Conservation (phyloP, 2,329 filamentous ascomycete species). For the Cadophora sp. region DNA sequence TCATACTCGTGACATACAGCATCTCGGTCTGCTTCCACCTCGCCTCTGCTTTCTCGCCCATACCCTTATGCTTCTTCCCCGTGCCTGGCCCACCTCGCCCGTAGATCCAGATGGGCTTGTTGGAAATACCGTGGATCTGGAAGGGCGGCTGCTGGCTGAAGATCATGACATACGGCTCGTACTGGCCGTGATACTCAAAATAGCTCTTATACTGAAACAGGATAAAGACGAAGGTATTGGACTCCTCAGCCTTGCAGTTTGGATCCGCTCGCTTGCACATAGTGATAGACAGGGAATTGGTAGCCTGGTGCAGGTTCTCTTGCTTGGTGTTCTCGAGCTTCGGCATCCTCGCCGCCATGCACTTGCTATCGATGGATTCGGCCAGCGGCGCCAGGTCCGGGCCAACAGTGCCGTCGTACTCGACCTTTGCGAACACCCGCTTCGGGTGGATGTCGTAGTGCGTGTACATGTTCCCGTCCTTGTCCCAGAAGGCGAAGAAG, state of each 20-base stretch:
- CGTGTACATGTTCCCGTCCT: slow-evolving; percentile 52
- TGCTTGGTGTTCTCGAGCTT: slow-evolving; percentile 40
- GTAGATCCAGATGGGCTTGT: slow-evolving; percentile 61
- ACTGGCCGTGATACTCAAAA: slow-evolving; percentile 56
- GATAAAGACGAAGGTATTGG: slow-evolving; percentile 61
- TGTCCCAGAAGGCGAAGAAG: slow-evolving; percentile 68
- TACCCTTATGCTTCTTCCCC: background rate
- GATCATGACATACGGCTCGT: slow-evolving; percentile 62
- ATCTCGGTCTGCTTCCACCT: slow-evolving; percentile 54
- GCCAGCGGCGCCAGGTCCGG: slow-evolving; percentile 53
- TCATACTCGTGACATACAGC: slow-evolving; percentile 64
- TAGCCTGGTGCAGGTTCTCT: slow-evolving; percentile 64
- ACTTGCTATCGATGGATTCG: slow-evolving; percentile 50
- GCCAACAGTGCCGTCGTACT: slow-evolving; percentile 54
- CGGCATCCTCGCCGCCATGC: slow-evolving; percentile 56
- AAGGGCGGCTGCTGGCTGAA: slow-evolving; percentile 58
- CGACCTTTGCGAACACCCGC: slow-evolving; percentile 57
- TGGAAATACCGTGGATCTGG: slow-evolving; percentile 56
- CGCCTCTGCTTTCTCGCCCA: background rate
- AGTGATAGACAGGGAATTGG: slow-evolving; percentile 63
- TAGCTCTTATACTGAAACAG: slow-evolving; percentile 63
- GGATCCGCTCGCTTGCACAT: slow-evolving; percentile 57
- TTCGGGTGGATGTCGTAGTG: slow-evolving; percentile 60
- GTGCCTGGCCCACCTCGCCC: slow-evolving; percentile 50
- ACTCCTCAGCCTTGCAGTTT: slow-evolving; percentile 49